Evolutionary conservation across 1,284 basidiomycete genomes (phyloP).

Genomic region (Boletellus deceptivus): DNA sequence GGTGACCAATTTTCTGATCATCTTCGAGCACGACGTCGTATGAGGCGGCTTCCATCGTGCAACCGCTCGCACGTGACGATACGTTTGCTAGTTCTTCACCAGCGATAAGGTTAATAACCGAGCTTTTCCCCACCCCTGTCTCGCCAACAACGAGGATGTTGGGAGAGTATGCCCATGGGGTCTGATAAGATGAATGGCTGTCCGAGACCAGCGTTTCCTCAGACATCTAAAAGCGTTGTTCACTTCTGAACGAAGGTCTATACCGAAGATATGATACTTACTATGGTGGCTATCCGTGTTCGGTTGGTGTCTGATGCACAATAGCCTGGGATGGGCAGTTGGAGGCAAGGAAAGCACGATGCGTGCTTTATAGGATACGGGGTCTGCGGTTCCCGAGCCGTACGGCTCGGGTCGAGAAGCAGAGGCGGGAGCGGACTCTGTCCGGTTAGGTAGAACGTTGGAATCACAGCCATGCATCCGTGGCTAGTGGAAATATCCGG

Average conservation of each 20-base stretch:
- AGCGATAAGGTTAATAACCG: conserved; percentile 25
- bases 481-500: background rate
- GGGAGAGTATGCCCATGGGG: conserved; percentile 6
- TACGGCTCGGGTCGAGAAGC: background rate
- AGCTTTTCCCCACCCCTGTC: conserved; percentile 27
- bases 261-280: conserved; percentile 3
- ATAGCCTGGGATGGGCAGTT: background rate
- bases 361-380: conserved; percentile 14
- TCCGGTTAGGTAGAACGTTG: conserved; percentile 5
- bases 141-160: conserved; percentile 28
- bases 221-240: conserved; percentile 6
- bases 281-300: conserved; percentile 2
- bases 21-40: conserved; percentile 21
- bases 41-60: conserved; percentile 16
- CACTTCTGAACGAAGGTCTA: background rate
- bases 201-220: background rate
- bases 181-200: conserved; percentile 5
- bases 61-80: conserved; percentile 15
- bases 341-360: background rate
- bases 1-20: conserved; percentile 3
- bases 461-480: background rate
- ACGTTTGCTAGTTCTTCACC: conserved; percentile 15
- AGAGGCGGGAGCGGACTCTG: background rate
- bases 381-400: background rate
- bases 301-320: background rate